phyloP scores from a whole-genome alignment of 2,329 filamentous ascomycete genomes.

The Endoconidiophora polonica region DNA sequence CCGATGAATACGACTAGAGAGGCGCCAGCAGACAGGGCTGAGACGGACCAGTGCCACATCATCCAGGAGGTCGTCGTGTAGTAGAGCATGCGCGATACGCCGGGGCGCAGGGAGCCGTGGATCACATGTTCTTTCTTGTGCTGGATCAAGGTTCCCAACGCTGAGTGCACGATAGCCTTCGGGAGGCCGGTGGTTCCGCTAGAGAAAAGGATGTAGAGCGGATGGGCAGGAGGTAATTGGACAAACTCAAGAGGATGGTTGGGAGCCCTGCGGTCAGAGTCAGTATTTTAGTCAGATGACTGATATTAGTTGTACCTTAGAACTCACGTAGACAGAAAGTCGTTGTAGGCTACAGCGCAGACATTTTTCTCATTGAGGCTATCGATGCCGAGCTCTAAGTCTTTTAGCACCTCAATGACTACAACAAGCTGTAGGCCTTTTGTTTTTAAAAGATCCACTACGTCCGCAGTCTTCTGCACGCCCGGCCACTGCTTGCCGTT shows the following conservation, averaged over 20 bases:
- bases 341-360: constrained; percentile 27
- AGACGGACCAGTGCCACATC: constrained; percentile 99
- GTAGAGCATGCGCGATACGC: constrained; percentile 61
- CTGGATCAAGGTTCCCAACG: constrained; percentile 77
- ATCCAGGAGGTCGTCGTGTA: constrained; percentile 96
- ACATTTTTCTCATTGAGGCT: constrained; percentile 25
- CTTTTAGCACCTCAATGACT: constrained; percentile 42
- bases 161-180: constrained; percentile 88
- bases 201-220: constrained; percentile 85
- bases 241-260: constrained; percentile 44
- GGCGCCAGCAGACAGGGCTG: constrained; percentile 64
- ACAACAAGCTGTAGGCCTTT: constrained; percentile 53
- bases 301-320: constrained; percentile 1
- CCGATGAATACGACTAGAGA: constrained; percentile 84
- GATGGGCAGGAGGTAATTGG: constrained; percentile 69
- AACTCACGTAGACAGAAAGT: constrained; percentile 18
- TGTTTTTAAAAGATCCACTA: constrained; percentile 44
- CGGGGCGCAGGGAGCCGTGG: constrained; percentile 61
- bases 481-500: constrained; percentile 83
- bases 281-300: not conserved
- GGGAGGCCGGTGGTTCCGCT: constrained; percentile 76
- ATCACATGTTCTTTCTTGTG: constrained; percentile 94
- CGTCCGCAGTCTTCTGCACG: constrained; percentile 59
- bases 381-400: constrained; percentile 21
- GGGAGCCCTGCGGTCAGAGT: constrained; percentile 18